Evolutionary conservation across 164 flowering plant species (phyloP).

Genomic region (Tinospora cordifolia): DNA sequence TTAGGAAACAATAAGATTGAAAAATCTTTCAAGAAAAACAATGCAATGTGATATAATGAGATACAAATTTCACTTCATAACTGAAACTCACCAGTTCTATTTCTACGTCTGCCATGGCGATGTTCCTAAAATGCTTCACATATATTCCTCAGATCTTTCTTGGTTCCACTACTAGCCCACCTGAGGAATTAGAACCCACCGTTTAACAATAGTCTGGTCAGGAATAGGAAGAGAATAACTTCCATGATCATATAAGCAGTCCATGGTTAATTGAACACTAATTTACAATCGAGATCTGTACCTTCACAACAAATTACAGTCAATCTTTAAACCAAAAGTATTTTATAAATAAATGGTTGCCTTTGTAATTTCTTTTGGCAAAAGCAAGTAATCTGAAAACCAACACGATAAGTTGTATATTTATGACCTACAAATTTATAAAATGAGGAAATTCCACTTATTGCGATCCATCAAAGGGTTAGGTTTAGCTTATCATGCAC

Average conservation of each 20-base stretch:
- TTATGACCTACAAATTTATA: no score
- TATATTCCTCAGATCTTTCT: conserved; percentile 66
- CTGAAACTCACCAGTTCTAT: conserved; percentile 67
- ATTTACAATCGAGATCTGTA: no score
- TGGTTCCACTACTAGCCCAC: conserved; percentile 45
- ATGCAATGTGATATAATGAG: background rate
- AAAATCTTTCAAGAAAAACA: background rate
- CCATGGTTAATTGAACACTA: no score
- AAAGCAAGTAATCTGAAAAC: no score
- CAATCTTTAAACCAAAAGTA: no score
- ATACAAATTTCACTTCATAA: background rate
- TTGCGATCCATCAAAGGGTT: background rate
- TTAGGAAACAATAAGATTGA: background rate
- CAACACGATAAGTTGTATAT: no score
- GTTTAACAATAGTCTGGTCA: no score
- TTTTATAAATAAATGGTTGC: no score
- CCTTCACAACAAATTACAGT: no score
- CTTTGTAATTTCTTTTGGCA: no score
- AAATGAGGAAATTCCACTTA: background rate
- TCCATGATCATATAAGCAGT: no score
- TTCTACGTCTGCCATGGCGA: conserved; percentile 99
- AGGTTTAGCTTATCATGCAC: background rate
- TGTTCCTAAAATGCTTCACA: conserved; percentile 89
- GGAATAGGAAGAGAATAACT: no score
- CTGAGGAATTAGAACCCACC: conserved; percentile 29